Evolutionary conservation across 345 rosid species (phyloP), one percentile per base, ranked within the genome.

Genomic region (Brassica carinata): DNA sequence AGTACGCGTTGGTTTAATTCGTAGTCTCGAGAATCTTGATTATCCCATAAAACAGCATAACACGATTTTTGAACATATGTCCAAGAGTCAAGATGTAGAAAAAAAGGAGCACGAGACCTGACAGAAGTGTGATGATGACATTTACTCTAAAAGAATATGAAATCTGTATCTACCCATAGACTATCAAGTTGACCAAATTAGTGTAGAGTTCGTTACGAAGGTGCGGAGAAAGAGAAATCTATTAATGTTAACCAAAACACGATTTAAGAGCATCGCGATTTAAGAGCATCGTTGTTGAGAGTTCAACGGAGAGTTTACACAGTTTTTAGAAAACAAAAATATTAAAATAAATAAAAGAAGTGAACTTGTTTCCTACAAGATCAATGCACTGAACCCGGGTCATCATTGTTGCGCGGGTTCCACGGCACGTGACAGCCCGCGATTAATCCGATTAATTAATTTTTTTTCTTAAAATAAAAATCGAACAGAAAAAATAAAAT

Each of bases 131-230:
- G 69, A 69, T 40, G 2, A 68, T 40, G 59, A 48, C 70, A 40
- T 33, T 48, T 15, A 36, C 13, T 3, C 11, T 0, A 8, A 66
- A 36, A 19, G 6, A 31, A 40, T 40, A 7, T 36, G 36, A n/a
- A 38, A 53, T 59, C 38, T 67, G 40, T 48, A 38, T 34, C 79
- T 26, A 67, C 58, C 53, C 79, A 76, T 57, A 34, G 64, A 75
- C 53, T 48, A 65, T 48, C 14, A 57, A 58, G 18, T 31, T 51
- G 64, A 66, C 79, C 48, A 23, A 48, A 5, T 40, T 18, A 33
- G n/a, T 40, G 13, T 40, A 30, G 31, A 6, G 68, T 29, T 59
- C 9, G 61, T 18, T 30, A 62, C 18, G 75, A 62, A 70, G 62
- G 55, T 70, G 55, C 57, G 17, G 17, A 48, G 70, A 77, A 69